Percentiles rank a stretch among this genome's conserved stretches.
phyloP scores from a whole-genome alignment of 768 basidiomycete species.

The Tulasnella sp. region DNA sequence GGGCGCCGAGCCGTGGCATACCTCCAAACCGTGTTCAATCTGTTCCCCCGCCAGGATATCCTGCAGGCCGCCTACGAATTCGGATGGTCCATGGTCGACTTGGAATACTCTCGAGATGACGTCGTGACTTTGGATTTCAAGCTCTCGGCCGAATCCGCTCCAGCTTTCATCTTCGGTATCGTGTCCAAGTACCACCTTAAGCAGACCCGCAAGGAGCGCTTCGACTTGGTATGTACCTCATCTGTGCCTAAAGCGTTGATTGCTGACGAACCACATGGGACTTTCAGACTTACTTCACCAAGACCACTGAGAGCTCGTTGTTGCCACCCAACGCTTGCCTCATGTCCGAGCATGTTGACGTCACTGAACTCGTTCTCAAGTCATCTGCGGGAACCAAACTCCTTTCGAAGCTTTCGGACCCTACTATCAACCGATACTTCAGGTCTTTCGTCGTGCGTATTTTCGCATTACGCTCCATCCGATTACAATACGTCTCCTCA shows the following conservation, averaged over 20 bases:
- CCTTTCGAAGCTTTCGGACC: slow-evolving; percentile 61
- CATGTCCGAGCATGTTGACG: slow-evolving; percentile 88
- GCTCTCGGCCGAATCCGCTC: slow-evolving; percentile 52
- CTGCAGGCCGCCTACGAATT: slow-evolving; percentile 66
- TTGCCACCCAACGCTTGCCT: slow-evolving; percentile 67
- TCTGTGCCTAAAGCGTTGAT: not conserved
- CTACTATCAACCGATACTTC: slow-evolving; percentile 73
- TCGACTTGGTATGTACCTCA: slow-evolving; percentile 76
- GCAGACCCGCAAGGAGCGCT: slow-evolving; percentile 68
- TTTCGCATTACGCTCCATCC: not conserved
- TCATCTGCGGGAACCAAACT: slow-evolving; percentile 55
- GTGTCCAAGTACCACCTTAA: slow-evolving; percentile 79
- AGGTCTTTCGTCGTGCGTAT: slow-evolving; percentile 76
- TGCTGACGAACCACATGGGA: slow-evolving; percentile 23
- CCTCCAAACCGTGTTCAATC: slow-evolving; percentile 76
- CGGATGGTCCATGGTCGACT: slow-evolving; percentile 67
- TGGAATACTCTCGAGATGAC: slow-evolving; percentile 71
- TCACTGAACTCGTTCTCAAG: slow-evolving; percentile 79
- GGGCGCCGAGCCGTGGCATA: slow-evolving; percentile 77
- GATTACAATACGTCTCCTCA: slow-evolving; percentile 16
- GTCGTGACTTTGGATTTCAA: slow-evolving; percentile 79
- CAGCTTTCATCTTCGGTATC: slow-evolving; percentile 80
- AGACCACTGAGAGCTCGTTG: slow-evolving; percentile 64
- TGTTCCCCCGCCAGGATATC: slow-evolving; percentile 84
- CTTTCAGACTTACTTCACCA: slow-evolving; percentile 63